Conservation (phyloP, 345 rosid genomes). For the Lumnitzera littorea region DNA sequence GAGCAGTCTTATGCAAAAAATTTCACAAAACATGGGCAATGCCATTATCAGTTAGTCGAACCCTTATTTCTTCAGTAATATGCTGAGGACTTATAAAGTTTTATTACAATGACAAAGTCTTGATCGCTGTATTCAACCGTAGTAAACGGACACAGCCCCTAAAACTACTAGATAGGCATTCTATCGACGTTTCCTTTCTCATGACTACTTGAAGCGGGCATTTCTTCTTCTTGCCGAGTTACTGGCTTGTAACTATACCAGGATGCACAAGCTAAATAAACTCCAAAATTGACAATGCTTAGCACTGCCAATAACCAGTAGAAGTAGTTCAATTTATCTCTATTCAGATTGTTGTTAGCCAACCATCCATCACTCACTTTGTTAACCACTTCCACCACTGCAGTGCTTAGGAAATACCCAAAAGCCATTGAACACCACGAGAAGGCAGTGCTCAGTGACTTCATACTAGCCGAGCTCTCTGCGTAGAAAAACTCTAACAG, state of each 20-base stretch:
- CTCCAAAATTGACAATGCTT: constrained; percentile 35
- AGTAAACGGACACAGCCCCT: too few species aligned
- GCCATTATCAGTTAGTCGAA: too few species aligned
- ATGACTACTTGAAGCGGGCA: too few species aligned
- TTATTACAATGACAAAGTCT: too few species aligned
- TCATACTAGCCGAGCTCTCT: constrained; percentile 55
- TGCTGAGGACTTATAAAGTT: too few species aligned
- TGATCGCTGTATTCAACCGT: too few species aligned
- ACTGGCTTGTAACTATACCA: constrained; percentile 54
- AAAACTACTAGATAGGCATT: too few species aligned
- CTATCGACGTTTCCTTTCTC: too few species aligned
- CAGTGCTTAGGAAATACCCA: constrained; percentile 50
- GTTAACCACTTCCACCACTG: constrained; percentile 45
- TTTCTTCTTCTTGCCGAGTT: constrained; percentile 7
- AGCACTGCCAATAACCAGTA: constrained; percentile 30
- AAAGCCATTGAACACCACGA: constrained; percentile 51
- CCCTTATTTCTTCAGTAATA: too few species aligned
- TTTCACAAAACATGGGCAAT: too few species aligned
- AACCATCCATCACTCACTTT: constrained; percentile 49
- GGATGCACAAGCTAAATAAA: constrained; percentile 48
- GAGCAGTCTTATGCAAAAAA: too few species aligned
- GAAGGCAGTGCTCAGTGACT: constrained; percentile 40
- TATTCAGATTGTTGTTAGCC: constrained; percentile 28
- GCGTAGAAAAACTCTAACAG: constrained; percentile 51
- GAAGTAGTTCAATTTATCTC: constrained; percentile 34